Percentiles rank a stretch among this genome's conserved stretches.
Conservation (phyloP, 2,329 filamentous ascomycete genomes). For the Colletotrichum graminicola region DNA sequence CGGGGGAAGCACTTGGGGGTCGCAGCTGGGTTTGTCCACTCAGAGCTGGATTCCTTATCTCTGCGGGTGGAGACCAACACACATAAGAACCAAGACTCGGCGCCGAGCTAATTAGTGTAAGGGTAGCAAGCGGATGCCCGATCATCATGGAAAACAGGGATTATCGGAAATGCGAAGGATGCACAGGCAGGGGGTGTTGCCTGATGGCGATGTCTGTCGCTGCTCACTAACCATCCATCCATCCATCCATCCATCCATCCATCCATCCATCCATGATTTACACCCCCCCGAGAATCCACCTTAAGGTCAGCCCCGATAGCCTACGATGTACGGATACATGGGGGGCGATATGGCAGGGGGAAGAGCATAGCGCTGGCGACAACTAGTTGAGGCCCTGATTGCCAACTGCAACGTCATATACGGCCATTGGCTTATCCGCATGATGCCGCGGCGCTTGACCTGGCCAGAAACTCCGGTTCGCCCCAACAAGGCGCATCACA, state of each 20-base stretch:
- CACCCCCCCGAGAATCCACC: not conserved
- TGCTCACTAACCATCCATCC: not conserved
- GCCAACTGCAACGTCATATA: conserved; percentile 14
- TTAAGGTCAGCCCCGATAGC: not conserved
- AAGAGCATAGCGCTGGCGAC: not conserved
- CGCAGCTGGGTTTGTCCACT: conserved; percentile 12
- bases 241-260: not conserved
- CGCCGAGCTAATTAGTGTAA: conserved; percentile 10
- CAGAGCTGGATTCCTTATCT: conserved; percentile 36
- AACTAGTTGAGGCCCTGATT: not conserved
- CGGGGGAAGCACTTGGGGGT: not conserved
- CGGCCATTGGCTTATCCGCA: conserved; percentile 13
- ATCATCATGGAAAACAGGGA: not conserved
- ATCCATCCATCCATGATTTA: not conserved
- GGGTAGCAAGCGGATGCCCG: not conserved
- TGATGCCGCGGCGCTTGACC: conserved; percentile 1
- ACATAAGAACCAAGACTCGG: conserved; percentile 4
- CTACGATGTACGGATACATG: not conserved
- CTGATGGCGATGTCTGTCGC: not conserved
- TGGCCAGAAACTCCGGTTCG: not conserved
- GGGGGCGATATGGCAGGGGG: not conserved
- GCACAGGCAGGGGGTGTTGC: not conserved
- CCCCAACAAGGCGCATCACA: not conserved
- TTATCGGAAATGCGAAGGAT: not conserved
- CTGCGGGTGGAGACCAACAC: conserved; percentile 27